Evolutionary conservation across 352 stramenopile genomes (phyloP), one percentile per base, ranked within the genome.

Genomic region (Peronospora farinosa): DNA sequence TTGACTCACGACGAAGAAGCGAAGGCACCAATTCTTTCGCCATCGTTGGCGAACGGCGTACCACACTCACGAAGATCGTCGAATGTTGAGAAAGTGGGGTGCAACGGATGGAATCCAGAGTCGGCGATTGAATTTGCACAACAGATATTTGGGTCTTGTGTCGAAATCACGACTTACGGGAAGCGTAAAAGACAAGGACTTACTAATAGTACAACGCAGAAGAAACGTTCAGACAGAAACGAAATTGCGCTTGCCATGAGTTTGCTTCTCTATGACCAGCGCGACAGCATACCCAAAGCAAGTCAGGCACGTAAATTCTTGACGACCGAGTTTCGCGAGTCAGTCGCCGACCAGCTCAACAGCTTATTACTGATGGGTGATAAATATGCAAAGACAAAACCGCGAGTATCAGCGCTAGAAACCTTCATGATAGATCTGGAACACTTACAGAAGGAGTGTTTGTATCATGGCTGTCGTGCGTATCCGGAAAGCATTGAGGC

Each of bases 341-440:
- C 61, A 5, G 71, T 82, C 17, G 65, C 66, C 3, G 71, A 77
- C 13, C 38, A 74, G 30, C 32, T 80, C 1, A 77, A 77, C 32
- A 53, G 19, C 10, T 57, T 70, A n/a, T 16, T 76, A 17, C 12
- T 79, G 37, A 16, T 48, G 17, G 37, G 12, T 13, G 35, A 58
- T 11, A 36, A 55, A 19, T 28, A 11, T 30, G 21, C 23, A 1
- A 53, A 44, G 31, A 30, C 35, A 7, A 35, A 42, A 30, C 16
- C 51, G 5, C 31, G 32, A 12, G 32, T 47, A 9, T 71, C 66
- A 36, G 16, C 54, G 7, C 51, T 80, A n/a, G 64, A 80, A 63
- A 47, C 32, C 1, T 80, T 78, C 32, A 57, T 80, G n/a, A 36
- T 51, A 2, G 58, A 73, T 16, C 23, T 73, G 16, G 42, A 66